A percentile compares a stretch with the other conserved stretches of the same genome.
phyloP scores from a whole-genome alignment of 1,284 basidiomycete genomes.

The Clitocybe nebularis region DNA sequence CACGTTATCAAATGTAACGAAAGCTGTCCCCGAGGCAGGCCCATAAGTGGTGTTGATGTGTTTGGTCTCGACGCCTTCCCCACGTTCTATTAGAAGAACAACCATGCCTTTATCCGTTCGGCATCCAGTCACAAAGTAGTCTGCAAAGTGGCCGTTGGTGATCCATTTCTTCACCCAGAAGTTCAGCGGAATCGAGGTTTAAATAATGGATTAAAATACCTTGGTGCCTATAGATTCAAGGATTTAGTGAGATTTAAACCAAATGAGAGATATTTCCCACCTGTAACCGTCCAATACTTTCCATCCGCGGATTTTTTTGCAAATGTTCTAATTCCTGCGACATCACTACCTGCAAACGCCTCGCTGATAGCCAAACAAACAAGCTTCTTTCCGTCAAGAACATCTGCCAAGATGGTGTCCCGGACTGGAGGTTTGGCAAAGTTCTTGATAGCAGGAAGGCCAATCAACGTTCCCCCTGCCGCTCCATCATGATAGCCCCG shows the following conservation, averaged over 20 bases:
- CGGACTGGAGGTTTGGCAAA: constrained; percentile 61
- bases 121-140: constrained; percentile 58
- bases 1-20: constrained; percentile 81
- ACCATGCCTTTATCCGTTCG: constrained; percentile 68
- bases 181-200: neutral
- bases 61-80: constrained; percentile 71
- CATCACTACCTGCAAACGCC: constrained; percentile 86
- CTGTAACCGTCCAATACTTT: constrained; percentile 74
- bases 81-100: constrained; percentile 65
- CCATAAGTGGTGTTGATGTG: constrained; percentile 78
- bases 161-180: constrained; percentile 62
- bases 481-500: constrained; percentile 36
- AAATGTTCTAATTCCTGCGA: constrained; percentile 70
- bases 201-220: constrained; percentile 4
- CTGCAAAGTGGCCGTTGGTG: constrained; percentile 62
- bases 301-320: constrained; percentile 79
- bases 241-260: neutral
- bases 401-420: constrained; percentile 60
- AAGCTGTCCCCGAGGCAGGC: constrained; percentile 68
- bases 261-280: constrained; percentile 23
- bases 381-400: constrained; percentile 38
- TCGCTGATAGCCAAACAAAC: constrained; percentile 72
- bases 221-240: constrained; percentile 11
- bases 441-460: constrained; percentile 61
- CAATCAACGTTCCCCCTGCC: constrained; percentile 55